These are phyloP conservation scores for Tolypocladium album DNA, from an alignment of 2,329 filamentous ascomycete species.

Conservation along the genomic window DNA sequence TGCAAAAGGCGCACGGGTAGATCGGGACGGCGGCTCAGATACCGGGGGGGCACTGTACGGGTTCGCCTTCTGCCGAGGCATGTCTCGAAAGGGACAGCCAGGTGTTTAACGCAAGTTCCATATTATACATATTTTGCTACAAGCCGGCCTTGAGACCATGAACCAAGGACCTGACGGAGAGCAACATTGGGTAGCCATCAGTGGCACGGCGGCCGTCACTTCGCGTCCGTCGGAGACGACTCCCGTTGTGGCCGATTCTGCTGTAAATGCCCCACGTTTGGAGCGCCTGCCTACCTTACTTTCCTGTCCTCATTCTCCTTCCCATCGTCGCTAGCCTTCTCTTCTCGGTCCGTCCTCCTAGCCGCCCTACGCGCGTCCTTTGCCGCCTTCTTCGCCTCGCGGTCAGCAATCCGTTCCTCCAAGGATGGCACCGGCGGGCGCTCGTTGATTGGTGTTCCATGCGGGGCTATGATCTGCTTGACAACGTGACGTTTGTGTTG, in stretches of 20 bases:
- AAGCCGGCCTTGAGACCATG: neutral
- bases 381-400: conserved; percentile 40
- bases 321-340: neutral
- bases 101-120: neutral
- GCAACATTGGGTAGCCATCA: neutral
- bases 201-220: neutral
- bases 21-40: neutral
- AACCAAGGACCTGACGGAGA: neutral
- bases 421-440: conserved; percentile 55
- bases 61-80: neutral
- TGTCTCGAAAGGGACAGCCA: neutral
- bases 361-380: conserved; percentile 45
- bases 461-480: conserved; percentile 61
- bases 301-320: neutral
- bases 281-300: conserved; percentile 2
- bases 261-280: neutral
- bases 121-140: neutral
- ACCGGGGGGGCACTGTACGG: neutral
- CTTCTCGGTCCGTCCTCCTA: conserved; percentile 14
- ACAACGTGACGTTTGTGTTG: conserved; percentile 65
- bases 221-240: neutral
- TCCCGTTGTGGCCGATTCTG: neutral
- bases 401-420: conserved; percentile 47
- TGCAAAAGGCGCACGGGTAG: neutral
- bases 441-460: conserved; percentile 49